Percentiles rank a stretch among this genome's conserved stretches.
These are phyloP conservation scores for Wickerhamomyces silvicola DNA, from an alignment of 805 yeast species.

Conservation along the genomic window DNA sequence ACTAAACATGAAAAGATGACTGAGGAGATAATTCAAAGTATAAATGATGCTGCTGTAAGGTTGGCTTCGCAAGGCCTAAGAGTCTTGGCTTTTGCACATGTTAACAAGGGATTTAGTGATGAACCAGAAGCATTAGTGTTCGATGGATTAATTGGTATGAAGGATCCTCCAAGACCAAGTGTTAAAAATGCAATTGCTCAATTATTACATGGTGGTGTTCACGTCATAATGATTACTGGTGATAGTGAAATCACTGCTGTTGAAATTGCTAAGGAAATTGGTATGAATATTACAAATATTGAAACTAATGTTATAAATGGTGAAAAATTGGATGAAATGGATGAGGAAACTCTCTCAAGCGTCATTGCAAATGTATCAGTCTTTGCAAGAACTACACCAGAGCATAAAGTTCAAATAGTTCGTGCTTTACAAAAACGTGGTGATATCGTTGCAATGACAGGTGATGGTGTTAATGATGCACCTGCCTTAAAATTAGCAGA, in stretches of 20 bases:
- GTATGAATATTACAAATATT: slow-evolving; percentile 68
- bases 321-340: slow-evolving; percentile 67
- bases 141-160: slow-evolving; percentile 89
- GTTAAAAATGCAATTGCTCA: slow-evolving; percentile 70
- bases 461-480: slow-evolving; percentile 98
- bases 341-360: slow-evolving; percentile 64
- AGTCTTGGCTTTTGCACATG: slow-evolving; percentile 72
- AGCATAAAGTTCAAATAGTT: slow-evolving; percentile 85
- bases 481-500: slow-evolving; percentile 97
- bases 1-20: slow-evolving; percentile 59
- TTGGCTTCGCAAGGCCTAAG: slow-evolving; percentile 84
- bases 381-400: slow-evolving; percentile 94
- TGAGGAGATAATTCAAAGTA: slow-evolving; percentile 38
- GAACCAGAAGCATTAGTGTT: slow-evolving; percentile 61
- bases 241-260: slow-evolving; percentile 84
- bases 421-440: slow-evolving; percentile 86
- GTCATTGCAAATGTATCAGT: slow-evolving; percentile 80
- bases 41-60: slow-evolving; percentile 49
- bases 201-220: slow-evolving; percentile 88
- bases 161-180: slow-evolving; percentile 93
- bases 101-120: slow-evolving; percentile 30
- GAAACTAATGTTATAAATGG: slow-evolving; percentile 76
- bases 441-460: slow-evolving; percentile 98
- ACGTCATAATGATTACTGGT: slow-evolving; percentile 97
- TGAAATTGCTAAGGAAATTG: slow-evolving; percentile 82